Evolutionary conservation across 257 asterid species (phyloP).

Genomic region (Salvia miltiorrhiza): DNA sequence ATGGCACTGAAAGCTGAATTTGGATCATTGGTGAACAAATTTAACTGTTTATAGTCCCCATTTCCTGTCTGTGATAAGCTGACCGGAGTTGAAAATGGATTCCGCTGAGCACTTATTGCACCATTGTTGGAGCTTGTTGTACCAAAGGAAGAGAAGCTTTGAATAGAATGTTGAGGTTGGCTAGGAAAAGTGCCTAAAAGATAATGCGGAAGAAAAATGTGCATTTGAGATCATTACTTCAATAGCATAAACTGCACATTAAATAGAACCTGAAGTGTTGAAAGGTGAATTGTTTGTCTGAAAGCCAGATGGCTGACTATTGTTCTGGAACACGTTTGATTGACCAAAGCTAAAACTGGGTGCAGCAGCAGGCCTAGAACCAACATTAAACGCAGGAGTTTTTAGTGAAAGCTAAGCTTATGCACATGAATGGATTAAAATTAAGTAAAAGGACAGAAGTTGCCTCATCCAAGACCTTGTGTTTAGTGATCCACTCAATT

Average conservation of each 20-base stretch:
- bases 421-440: conserved; percentile 10
- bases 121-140: conserved; percentile 35
- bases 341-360: conserved; percentile 67
- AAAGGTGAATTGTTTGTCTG: conserved; percentile 37
- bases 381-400: conserved; percentile 13
- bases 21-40: conserved; percentile 12
- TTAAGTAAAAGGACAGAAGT: conserved; percentile 16
- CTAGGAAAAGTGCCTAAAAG: conserved; percentile 43
- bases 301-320: conserved; percentile 40
- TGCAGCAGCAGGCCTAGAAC: conserved; percentile 55
- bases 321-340: conserved; percentile 42
- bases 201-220: conserved; percentile 11
- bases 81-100: conserved; percentile 42
- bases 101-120: conserved; percentile 32
- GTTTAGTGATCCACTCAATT: conserved; percentile 51
- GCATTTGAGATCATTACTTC: neutral
- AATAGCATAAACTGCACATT: conserved; percentile 2
- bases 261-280: conserved; percentile 47
- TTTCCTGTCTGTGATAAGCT: conserved; percentile 37
- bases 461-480: conserved; percentile 49
- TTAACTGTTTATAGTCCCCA: conserved; percentile 18
- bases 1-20: conserved; percentile 16
- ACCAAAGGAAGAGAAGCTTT: conserved; percentile 40
- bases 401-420: conserved; percentile 14
- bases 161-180: conserved; percentile 42